Conservation (phyloP, 176 grass and related monocot genomes). For the Secale cereale region DNA sequence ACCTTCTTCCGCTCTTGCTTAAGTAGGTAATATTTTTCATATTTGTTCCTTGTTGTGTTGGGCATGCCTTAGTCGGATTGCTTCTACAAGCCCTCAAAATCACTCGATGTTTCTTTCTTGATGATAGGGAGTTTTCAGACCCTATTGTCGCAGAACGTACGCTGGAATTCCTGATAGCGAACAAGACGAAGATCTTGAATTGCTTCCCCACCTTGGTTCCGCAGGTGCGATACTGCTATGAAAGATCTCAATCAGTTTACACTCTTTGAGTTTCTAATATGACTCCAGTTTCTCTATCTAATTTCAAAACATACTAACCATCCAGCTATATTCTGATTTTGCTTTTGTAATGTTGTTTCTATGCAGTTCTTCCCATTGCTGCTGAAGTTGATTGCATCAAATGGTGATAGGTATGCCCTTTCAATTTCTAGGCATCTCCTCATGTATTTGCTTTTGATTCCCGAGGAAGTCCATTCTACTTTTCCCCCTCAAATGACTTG, state of each 20-base stretch:
- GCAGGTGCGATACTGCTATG: slow-evolving; percentile 46
- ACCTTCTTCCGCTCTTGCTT: slow-evolving; percentile 90
- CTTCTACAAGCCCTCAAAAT: neutral
- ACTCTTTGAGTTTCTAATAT: slow-evolving; percentile 9
- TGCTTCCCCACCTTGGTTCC: slow-evolving; percentile 67
- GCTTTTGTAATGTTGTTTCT: slow-evolving; percentile 24
- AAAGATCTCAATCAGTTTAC: slow-evolving; percentile 10
- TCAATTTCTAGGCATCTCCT: slow-evolving; percentile 12
- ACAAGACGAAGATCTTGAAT: slow-evolving; percentile 69
- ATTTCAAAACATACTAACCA: slow-evolving; percentile 1
- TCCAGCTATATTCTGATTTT: slow-evolving; percentile 7
- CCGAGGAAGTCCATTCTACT: neutral
- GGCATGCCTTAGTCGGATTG: neutral
- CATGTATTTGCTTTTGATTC: neutral
- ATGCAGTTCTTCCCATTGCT: slow-evolving; percentile 89
- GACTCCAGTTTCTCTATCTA: neutral
- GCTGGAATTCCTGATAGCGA: slow-evolving; percentile 71
- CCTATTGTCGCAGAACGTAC: slow-evolving; percentile 63
- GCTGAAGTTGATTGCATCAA: slow-evolving; percentile 90
- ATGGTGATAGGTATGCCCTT: slow-evolving; percentile 72
- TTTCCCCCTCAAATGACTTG: slow-evolving; percentile 3
- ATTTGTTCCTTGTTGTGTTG: neutral
- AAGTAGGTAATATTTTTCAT: slow-evolving; percentile 60
- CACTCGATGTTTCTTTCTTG: slow-evolving; percentile 4
- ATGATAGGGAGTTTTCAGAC: slow-evolving; percentile 82